phyloP scores from a whole-genome alignment of 139 green algal species.

The Coelastrella sp. region DNA sequence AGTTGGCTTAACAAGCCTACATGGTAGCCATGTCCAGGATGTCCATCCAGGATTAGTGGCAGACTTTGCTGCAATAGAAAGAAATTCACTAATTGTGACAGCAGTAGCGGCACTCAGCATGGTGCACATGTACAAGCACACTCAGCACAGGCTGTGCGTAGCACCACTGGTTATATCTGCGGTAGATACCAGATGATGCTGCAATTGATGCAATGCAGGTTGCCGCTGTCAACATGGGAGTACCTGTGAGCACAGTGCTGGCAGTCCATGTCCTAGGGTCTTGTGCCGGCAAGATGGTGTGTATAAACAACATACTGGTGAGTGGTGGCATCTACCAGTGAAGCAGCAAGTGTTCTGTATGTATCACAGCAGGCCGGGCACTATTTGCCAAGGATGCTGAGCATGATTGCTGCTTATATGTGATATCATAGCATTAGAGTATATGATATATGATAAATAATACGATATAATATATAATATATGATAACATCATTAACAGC shows the following conservation, averaged over 20 bases:
- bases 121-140: too few relatives aligned
- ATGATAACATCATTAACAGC: too few relatives aligned
- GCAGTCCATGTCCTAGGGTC: not conserved
- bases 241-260: conserved; percentile 1
- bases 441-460: too few relatives aligned
- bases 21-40: too few relatives aligned
- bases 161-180: too few relatives aligned
- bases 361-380: not conserved
- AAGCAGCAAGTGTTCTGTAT: not conserved
- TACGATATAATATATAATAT: too few relatives aligned
- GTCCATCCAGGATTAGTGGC: too few relatives aligned
- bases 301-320: conserved; percentile 34
- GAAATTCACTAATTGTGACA: too few relatives aligned
- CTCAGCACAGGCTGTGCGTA: not conserved
- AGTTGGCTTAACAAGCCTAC: too few relatives aligned
- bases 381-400: not conserved
- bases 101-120: too few relatives aligned
- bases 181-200: not conserved
- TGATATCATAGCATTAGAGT: too few relatives aligned
- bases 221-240: conserved; percentile 1
- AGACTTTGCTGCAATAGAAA: too few relatives aligned
- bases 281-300: conserved; percentile 28
- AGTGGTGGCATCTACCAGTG: not conserved
- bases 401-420: not conserved
- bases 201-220: not conserved